A percentile compares a stretch with the other conserved stretches of the same genome.
Evolutionary conservation across 148 eudicot species (phyloP).

Genomic region (Nepenthes mirabilis): DNA sequence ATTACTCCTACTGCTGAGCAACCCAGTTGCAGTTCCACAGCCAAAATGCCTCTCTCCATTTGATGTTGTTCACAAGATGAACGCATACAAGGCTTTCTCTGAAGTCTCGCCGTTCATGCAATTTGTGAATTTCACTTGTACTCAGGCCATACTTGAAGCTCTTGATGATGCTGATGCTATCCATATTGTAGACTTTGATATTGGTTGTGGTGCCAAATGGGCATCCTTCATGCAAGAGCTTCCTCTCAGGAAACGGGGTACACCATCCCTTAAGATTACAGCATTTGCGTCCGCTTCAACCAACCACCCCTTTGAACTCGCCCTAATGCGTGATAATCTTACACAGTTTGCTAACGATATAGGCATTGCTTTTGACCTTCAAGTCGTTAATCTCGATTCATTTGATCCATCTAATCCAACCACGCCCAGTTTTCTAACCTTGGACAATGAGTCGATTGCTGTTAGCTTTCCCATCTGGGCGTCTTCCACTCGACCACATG

Average conservation of each 20-base stretch:
- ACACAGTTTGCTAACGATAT: slow-evolving; percentile 69
- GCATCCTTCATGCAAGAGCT: slow-evolving; percentile 93
- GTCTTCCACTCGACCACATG: slow-evolving; percentile 31
- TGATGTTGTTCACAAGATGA: slow-evolving; percentile 70
- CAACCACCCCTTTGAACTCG: slow-evolving; percentile 55
- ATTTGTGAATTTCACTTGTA: slow-evolving; percentile 73
- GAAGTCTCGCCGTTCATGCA: slow-evolving; percentile 77
- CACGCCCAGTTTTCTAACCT: slow-evolving; percentile 33
- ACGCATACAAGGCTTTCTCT: slow-evolving; percentile 74
- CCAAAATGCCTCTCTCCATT: slow-evolving; percentile 38
- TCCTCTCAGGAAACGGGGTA: slow-evolving; percentile 43
- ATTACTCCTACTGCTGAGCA: slow-evolving; percentile 36
- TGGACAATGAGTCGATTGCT: slow-evolving; percentile 63
- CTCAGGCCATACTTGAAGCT: slow-evolving; percentile 72
- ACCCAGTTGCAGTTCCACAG: slow-evolving; percentile 22
- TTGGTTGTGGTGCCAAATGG: slow-evolving; percentile 96
- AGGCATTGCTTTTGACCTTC: slow-evolving; percentile 61
- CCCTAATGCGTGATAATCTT: slow-evolving; percentile 60
- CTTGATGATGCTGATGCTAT: slow-evolving; percentile 52
- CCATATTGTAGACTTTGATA: slow-evolving; percentile 78
- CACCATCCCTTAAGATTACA: slow-evolving; percentile 55
- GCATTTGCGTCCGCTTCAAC: slow-evolving; percentile 52
- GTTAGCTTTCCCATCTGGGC: slow-evolving; percentile 66
- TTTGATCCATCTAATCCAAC: slow-evolving; percentile 36
- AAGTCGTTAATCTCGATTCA: slow-evolving; percentile 47